phyloP scores from a whole-genome alignment of 495 filamentous ascomycete species.

The Neurospora hispaniola region DNA sequence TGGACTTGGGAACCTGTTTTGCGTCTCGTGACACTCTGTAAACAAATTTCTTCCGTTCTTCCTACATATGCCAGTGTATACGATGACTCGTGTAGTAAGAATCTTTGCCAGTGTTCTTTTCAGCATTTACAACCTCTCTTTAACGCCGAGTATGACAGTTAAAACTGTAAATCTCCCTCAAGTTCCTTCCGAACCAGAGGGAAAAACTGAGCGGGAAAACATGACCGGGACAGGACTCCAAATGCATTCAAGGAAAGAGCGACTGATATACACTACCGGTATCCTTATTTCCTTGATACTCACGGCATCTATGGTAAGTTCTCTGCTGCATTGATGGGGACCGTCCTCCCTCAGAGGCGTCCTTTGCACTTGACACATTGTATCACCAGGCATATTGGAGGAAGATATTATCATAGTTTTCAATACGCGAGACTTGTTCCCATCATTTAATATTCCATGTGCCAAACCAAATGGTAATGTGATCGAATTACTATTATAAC shows the following conservation, averaged over 20 bases:
- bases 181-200: not conserved
- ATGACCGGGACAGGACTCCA: not conserved
- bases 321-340: not conserved
- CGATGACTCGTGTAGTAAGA: not conserved
- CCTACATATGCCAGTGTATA: not conserved
- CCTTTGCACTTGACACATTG: not conserved
- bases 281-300: not conserved
- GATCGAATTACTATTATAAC: no score
- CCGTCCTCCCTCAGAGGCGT: no score
- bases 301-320: not conserved
- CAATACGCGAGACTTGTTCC: not conserved
- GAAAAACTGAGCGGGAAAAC: not conserved
- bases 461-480: no score
- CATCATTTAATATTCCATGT: not conserved
- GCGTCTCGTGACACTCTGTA: not conserved
- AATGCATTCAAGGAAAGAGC: not conserved
- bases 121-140: not conserved
- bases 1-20: not conserved
- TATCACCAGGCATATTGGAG: not conserved
- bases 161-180: not conserved
- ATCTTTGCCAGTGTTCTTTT: not conserved
- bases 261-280: not conserved
- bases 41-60: not conserved
- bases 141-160: not conserved
- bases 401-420: not conserved